Evolutionary conservation across 83 land plant species (phyloP), one percentile per base, ranked within the genome.

Genomic region (Thuja plicata): DNA sequence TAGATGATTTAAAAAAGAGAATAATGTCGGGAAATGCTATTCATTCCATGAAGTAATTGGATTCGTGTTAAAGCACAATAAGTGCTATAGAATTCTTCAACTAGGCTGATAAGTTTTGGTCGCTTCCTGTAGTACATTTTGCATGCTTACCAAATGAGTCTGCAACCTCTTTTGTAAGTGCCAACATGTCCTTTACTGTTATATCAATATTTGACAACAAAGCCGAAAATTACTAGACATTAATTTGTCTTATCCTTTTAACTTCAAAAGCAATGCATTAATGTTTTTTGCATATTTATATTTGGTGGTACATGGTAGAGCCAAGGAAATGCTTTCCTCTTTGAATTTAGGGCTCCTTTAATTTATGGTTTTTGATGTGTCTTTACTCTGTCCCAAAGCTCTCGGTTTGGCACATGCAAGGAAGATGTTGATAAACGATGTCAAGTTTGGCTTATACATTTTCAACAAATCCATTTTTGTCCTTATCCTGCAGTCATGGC

Each of bases 41-140:
- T 52, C 41, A 91, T 87, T 50, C 24, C 86, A 57, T 40, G 34
- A 55, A 17, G 91, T 50, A 83, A 89, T 85, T 91, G 91, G 21
- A 73, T 91, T 46, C 89, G 91, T 62, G 92, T 94, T 54, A 94
- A 83, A 41, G 94, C 94, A 54, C 93, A 74, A 88, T 92, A 92
- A 8, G 89, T 89, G 54, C 88, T 46, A 90, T 92, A 93, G n/a
- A 92, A 77, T 66, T 95, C 94, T 89, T 95, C 95, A 17, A 96
- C 95, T 38, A 89, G 87, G 76, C 83, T 89, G 37, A 95, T 87
- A 4, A 96, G 92, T 76, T 96, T 95, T 55, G 98, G 98, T 85
- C 96, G 92, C 74, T 89, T 93, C 88, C 87, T 89, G 82, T 93
- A 96, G 89, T 95, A 96, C 96, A 95, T 84, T 96, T 96, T 66